phyloP scores from a whole-genome alignment of 371 early-diverging fungal species.

The Mortierella sp. region DNA sequence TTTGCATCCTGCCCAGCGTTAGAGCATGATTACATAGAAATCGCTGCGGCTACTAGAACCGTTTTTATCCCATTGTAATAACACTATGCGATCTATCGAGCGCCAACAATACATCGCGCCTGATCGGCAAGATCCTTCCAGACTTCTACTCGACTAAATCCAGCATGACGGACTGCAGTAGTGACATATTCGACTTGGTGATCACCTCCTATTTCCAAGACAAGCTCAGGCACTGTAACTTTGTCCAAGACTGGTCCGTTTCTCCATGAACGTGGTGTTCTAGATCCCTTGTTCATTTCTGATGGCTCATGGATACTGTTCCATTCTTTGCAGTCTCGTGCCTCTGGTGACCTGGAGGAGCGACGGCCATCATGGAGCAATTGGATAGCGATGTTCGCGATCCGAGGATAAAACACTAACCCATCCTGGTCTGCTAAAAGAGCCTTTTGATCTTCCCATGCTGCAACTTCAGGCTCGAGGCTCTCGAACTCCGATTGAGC shows the following conservation, averaged over 20 bases:
- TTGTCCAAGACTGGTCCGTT: constrained; percentile 28
- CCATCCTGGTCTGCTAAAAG: constrained; percentile 81
- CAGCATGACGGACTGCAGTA: constrained; percentile 56
- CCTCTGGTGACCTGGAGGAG: neutral
- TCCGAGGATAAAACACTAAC: constrained; percentile 67
- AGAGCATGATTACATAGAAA: too few relatives aligned
- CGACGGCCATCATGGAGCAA: constrained; percentile 15
- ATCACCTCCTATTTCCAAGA: constrained; percentile 83
- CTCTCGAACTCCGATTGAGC: constrained; percentile 71
- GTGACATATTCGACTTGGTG: constrained; percentile 68
- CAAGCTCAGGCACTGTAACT: constrained; percentile 68
- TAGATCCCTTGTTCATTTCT: too few relatives aligned
- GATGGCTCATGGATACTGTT: too few relatives aligned
- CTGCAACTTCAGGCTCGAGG: constrained; percentile 76
- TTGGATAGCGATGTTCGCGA: constrained; percentile 59
- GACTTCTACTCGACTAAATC: constrained; percentile 62
- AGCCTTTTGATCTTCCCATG: constrained; percentile 91
- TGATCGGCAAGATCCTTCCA: constrained; percentile 82
- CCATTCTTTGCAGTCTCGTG: too few relatives aligned
- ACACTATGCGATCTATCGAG: constrained; percentile 13
- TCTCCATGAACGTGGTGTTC: constrained; percentile 27
- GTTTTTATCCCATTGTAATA: too few relatives aligned
- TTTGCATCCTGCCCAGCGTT: too few relatives aligned
- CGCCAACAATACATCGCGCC: constrained; percentile 65
- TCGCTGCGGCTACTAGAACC: too few relatives aligned